A percentile compares a stretch with the other conserved stretches of the same genome.
Conservation (phyloP, 148 eudicot genomes). For the Silene conica region DNA sequence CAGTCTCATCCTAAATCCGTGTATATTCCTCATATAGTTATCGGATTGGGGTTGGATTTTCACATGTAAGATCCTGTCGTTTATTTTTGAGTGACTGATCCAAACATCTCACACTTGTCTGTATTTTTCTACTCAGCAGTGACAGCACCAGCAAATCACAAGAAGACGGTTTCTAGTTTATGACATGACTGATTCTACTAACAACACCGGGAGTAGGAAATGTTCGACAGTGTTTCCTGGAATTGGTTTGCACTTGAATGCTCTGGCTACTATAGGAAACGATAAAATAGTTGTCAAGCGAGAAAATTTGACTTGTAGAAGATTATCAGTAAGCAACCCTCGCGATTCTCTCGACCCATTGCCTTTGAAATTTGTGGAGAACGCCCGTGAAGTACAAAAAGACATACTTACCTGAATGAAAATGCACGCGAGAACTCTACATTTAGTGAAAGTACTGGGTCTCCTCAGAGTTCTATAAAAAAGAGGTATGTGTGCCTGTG, state of each 20-base stretch:
- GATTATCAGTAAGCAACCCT: conserved; percentile 26
- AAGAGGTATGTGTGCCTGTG: conserved; percentile 26
- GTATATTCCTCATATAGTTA: too few species aligned
- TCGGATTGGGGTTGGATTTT: too few species aligned
- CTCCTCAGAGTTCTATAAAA: conserved; percentile 24
- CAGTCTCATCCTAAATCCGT: too few species aligned
- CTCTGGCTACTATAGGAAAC: conserved; percentile 30
- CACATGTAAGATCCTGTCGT: too few species aligned
- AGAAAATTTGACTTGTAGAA: conserved; percentile 26
- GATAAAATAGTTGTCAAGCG: conserved; percentile 30
- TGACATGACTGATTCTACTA: conserved; percentile 37
- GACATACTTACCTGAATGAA: conserved; percentile 14
- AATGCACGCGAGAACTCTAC: conserved; percentile 17
- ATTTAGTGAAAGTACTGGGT: conserved; percentile 10
- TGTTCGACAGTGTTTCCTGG: conserved; percentile 33
- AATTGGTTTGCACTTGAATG: conserved; percentile 46
- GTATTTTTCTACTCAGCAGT: conserved; percentile 14
- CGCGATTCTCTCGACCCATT: conserved; percentile 14
- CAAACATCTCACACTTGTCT: conserved; percentile 2
- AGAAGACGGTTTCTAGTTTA: conserved; percentile 35
- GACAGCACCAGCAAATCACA: conserved; percentile 20
- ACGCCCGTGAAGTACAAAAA: conserved; percentile 11
- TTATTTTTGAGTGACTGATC: not conserved
- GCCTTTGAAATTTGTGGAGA: conserved; percentile 11
- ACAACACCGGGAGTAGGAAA: conserved; percentile 19